A percentile compares a stretch with the other conserved stretches of the same genome.
Conservation (phyloP, 441 rosid genomes). For the Sinapis alba region DNA sequence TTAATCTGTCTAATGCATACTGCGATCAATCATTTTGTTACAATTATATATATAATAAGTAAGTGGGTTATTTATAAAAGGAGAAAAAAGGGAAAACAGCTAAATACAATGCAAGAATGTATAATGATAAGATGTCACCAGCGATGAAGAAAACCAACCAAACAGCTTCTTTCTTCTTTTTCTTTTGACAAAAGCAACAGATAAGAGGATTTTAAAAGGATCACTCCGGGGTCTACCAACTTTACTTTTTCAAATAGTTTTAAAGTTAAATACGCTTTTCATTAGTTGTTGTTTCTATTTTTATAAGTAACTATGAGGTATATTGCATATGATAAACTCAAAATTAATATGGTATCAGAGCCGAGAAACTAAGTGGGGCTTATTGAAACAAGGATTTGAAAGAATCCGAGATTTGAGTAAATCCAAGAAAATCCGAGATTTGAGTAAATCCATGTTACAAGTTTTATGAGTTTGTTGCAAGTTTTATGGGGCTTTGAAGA, state of each 20-base stretch:
- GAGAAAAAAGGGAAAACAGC: neutral
- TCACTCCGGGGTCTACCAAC: constrained; percentile 29
- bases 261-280: neutral
- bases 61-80: constrained; percentile 5
- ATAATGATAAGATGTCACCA: constrained; percentile 28
- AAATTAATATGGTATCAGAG: too few relatives aligned
- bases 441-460: too few relatives aligned
- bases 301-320: too few relatives aligned
- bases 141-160: constrained; percentile 31
- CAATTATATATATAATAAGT: constrained; percentile 13
- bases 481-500: too few relatives aligned
- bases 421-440: too few relatives aligned
- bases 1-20: neutral
- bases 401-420: too few relatives aligned
- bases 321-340: too few relatives aligned
- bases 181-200: constrained; percentile 36
- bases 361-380: too few relatives aligned
- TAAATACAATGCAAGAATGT: constrained; percentile 22
- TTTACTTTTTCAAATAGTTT: neutral
- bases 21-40: constrained; percentile 26
- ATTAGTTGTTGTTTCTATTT: neutral
- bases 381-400: too few relatives aligned
- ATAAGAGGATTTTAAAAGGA: constrained; percentile 25
- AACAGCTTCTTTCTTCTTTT: constrained; percentile 23
- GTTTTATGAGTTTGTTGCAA: too few relatives aligned